Conservation (phyloP, 2,329 filamentous ascomycete genomes). For the Phyllosticta paracitricarpa region DNA sequence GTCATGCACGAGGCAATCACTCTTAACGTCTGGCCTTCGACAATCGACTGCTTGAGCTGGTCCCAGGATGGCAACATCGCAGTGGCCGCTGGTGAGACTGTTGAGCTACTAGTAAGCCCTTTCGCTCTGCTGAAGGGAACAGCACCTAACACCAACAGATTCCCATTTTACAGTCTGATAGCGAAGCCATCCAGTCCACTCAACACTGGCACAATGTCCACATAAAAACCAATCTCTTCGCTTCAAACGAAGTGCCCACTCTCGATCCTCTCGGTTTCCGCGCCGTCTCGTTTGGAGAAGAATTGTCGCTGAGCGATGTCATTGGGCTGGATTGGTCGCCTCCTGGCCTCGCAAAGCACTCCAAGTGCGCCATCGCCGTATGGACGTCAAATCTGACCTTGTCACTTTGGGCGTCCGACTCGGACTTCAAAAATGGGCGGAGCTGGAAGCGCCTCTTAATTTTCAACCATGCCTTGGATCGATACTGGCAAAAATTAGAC, state of each 20-base stretch:
- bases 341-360: constrained; percentile 44
- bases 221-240: constrained; percentile 44
- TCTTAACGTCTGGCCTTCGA: constrained; percentile 39
- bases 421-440: constrained; percentile 28
- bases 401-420: constrained; percentile 45
- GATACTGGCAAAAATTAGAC: constrained; percentile 25
- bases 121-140: constrained; percentile 2
- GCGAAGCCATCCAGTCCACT: constrained; percentile 17
- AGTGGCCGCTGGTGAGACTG: constrained; percentile 44
- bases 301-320: constrained; percentile 44
- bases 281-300: constrained; percentile 48
- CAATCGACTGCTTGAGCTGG: constrained; percentile 46
- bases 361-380: constrained; percentile 44
- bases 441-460: constrained; percentile 45
- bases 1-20: constrained; percentile 26
- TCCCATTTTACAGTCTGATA: constrained; percentile 21
- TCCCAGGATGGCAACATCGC: constrained; percentile 49
- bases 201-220: constrained; percentile 26
- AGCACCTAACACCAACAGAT: constrained; percentile 18
- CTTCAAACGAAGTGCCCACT: constrained; percentile 36
- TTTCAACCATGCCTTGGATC: constrained; percentile 40
- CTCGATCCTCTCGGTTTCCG: constrained; percentile 37
- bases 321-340: constrained; percentile 47
- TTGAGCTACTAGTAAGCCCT: constrained; percentile 41
- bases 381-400: constrained; percentile 47